Evolutionary conservation across 2,329 filamentous ascomycete species (phyloP).

Genomic region (Arthrinium puccinioides): DNA sequence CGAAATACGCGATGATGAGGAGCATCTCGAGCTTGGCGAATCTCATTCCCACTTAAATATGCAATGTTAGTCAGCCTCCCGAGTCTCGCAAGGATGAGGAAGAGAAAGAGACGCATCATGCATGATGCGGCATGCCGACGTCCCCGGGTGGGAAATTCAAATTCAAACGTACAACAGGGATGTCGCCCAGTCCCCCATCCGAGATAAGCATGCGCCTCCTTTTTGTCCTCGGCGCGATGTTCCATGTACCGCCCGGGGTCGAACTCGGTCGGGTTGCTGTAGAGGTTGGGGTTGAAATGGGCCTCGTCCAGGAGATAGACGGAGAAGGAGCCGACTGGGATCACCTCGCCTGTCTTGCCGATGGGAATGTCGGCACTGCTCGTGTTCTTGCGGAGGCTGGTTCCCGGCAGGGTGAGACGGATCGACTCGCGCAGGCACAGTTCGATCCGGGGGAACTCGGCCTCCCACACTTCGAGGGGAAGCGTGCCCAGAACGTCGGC

Average conservation of each 20-base stretch:
- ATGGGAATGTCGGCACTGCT: conserved; percentile 36
- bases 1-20: conserved; percentile 38
- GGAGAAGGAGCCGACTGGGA: conserved; percentile 40
- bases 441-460: conserved; percentile 44
- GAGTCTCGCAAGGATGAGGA: conserved; percentile 6
- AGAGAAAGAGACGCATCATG: conserved; percentile 4
- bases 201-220: conserved; percentile 13
- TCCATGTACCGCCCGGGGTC: conserved; percentile 37
- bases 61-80: no score
- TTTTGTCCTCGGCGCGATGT: conserved; percentile 33
- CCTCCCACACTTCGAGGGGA: conserved; percentile 46
- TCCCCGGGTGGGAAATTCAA: no score
- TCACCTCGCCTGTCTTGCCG: conserved; percentile 35
- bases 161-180: conserved; percentile 29
- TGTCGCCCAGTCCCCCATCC: conserved; percentile 18
- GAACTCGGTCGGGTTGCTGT: conserved; percentile 32
- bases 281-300: conserved; percentile 32
- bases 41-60: conserved; percentile 23
- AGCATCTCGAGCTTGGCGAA: conserved; percentile 44
- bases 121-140: no score
- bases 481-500: conserved; percentile 33
- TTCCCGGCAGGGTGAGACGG: conserved; percentile 38
- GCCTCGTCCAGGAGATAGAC: conserved; percentile 39
- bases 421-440: conserved; percentile 46
- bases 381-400: conserved; percentile 43